These are phyloP conservation scores for Fusarium drepaniforme DNA, from an alignment of 2,329 filamentous ascomycete genomes.

Conservation along the genomic window DNA sequence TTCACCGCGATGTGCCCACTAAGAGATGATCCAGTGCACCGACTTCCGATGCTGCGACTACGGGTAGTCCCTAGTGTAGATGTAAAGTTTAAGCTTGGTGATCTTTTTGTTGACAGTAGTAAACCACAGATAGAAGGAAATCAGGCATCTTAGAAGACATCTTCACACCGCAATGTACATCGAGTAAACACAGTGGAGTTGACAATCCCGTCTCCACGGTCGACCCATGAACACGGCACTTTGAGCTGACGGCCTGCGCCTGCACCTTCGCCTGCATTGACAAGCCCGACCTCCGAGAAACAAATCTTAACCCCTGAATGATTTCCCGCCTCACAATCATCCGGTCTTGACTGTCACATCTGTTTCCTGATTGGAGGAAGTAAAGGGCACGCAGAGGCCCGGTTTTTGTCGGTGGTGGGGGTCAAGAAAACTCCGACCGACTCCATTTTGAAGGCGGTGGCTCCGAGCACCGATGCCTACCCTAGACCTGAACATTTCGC, in stretches of 20 bases:
- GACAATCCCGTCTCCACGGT: neutral
- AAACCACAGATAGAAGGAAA: neutral
- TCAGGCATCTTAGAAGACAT: neutral
- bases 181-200: neutral
- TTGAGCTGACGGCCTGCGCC: neutral
- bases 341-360: neutral
- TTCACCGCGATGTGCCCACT: neutral
- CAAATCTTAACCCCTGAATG: neutral
- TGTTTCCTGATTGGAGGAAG: neutral
- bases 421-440: neutral
- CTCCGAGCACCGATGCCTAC: neutral
- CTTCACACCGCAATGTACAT: neutral
- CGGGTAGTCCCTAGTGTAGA: neutral
- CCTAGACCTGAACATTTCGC: neutral
- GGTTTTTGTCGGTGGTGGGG: neutral
- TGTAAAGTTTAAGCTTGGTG: neutral
- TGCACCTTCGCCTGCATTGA: neutral
- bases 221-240: neutral
- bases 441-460: neutral
- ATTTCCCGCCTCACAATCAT: neutral
- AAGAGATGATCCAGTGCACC: neutral
- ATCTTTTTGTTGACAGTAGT: neutral
- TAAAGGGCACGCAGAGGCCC: neutral
- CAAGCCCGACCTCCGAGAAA: neutral
- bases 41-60: neutral